phyloP scores from a whole-genome alignment of 108 stramenopile species.

The Skeletonema menzelii region DNA sequence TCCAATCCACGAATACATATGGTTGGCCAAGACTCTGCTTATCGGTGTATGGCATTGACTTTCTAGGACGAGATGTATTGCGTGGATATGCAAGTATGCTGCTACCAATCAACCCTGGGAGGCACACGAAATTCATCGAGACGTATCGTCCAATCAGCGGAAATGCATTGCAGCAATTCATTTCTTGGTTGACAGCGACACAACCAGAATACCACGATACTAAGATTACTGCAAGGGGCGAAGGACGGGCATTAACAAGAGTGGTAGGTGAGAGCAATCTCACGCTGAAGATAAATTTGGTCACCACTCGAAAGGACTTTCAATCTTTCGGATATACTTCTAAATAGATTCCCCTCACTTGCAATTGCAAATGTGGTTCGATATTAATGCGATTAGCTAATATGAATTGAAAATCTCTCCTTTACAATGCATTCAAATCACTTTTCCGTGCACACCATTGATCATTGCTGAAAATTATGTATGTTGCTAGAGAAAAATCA shows the following conservation, averaged over 20 bases:
- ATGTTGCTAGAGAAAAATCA: background rate
- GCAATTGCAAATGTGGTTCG: background rate
- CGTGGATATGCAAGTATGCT: slow-evolving; percentile 80
- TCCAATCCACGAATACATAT: slow-evolving; percentile 77
- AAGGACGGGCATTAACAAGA: slow-evolving; percentile 57
- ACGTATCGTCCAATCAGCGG: slow-evolving; percentile 68
- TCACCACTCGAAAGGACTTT: slow-evolving; percentile 60
- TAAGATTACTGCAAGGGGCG: slow-evolving; percentile 52
- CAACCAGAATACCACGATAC: slow-evolving; percentile 68
- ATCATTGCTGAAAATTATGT: background rate
- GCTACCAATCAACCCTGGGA: slow-evolving; percentile 65
- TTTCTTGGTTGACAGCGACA: slow-evolving; percentile 70
- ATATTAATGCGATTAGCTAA: background rate
- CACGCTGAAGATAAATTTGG: slow-evolving; percentile 51
- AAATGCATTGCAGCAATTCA: slow-evolving; percentile 44
- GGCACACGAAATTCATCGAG: slow-evolving; percentile 49
- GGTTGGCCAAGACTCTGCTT: slow-evolving; percentile 90
- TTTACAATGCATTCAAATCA: background rate
- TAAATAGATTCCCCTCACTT: background rate
- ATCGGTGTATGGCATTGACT: slow-evolving; percentile 74
- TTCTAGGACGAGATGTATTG: slow-evolving; percentile 73
- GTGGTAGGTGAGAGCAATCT: slow-evolving; percentile 42
- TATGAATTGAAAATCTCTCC: background rate
- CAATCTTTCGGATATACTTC: slow-evolving; percentile 47
- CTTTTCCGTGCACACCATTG: background rate